These are phyloP conservation scores for Phytophthora idaei DNA, from an alignment of 352 stramenopile genomes.

Conservation along the genomic window DNA sequence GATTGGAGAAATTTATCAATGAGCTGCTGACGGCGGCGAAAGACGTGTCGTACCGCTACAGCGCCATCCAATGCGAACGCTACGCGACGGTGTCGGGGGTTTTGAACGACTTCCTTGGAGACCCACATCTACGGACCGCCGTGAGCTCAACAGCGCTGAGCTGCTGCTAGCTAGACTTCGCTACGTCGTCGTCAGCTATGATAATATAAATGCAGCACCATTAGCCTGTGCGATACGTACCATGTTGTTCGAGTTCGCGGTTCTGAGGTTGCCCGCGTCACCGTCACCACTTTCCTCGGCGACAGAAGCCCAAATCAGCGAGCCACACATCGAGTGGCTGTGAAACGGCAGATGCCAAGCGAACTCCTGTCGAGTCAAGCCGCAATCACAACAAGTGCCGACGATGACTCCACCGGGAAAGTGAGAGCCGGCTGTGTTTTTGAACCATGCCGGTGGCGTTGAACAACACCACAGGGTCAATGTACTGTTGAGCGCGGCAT, in stretches of 20 bases:
- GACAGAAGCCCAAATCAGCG: not conserved
- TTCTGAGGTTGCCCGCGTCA: no score
- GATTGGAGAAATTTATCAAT: conserved; percentile 47
- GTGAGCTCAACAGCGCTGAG: conserved; percentile 9
- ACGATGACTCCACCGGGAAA: conserved; percentile 27
- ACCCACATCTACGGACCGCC: conserved; percentile 17
- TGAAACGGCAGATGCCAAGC: not conserved
- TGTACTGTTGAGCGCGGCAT: not conserved
- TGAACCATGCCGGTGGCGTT: conserved; percentile 13
- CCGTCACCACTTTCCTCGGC: not conserved
- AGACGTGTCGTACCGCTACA: conserved; percentile 52
- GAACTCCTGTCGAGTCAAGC: conserved; percentile 14
- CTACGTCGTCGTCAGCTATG: not conserved
- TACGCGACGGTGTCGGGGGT: conserved; percentile 52
- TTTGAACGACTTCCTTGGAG: conserved; percentile 57
- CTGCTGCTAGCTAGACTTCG: conserved; percentile 3
- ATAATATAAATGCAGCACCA: not conserved
- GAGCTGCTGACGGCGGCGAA: conserved; percentile 43
- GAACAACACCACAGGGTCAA: not conserved
- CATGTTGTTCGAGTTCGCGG: no score
- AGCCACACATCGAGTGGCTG: not conserved
- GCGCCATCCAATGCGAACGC: conserved; percentile 44
- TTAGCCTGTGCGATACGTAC: no score
- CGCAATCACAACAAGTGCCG: conserved; percentile 8
- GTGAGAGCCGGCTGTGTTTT: conserved; percentile 8